Evolutionary conservation across 495 filamentous ascomycete species (phyloP).

Genomic region (Platismatia glauca): DNA sequence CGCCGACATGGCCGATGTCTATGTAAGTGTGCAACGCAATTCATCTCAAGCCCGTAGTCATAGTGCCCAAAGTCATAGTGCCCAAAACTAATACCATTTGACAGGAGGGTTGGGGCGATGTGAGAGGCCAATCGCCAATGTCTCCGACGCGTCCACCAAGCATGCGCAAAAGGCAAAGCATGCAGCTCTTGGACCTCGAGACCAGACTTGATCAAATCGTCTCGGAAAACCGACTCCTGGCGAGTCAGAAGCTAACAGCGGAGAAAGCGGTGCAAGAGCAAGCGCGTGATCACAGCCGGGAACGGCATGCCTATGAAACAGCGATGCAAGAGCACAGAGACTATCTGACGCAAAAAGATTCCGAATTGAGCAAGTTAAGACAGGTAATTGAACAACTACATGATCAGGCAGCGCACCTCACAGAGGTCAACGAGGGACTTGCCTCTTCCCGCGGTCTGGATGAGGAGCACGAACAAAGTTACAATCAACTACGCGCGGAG

Average conservation of each 20-base stretch:
- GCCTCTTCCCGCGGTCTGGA: constrained; percentile 58
- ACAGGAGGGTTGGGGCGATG: constrained; percentile 92
- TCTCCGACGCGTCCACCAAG: constrained; percentile 94
- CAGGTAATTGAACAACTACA: constrained; percentile 68
- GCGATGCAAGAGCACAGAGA: constrained; percentile 47
- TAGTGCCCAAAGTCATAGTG: constrained; percentile 16
- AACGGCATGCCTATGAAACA: constrained; percentile 45
- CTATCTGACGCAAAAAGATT: constrained; percentile 53
- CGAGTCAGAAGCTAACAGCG: constrained; percentile 59
- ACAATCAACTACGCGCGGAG: constrained; percentile 50
- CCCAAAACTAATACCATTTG: constrained; percentile 14
- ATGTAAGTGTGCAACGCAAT: constrained; percentile 52
- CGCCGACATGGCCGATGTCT: constrained; percentile 84
- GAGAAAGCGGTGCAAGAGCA: constrained; percentile 48
- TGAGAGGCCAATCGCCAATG: constrained; percentile 72
- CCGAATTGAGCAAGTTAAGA: constrained; percentile 71
- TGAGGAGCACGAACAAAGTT: constrained; percentile 55
- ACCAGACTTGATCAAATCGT: constrained; percentile 65
- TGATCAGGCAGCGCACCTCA: constrained; percentile 65
- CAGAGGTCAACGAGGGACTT: constrained; percentile 64
- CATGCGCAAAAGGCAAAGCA: constrained; percentile 88
- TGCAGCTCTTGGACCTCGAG: constrained; percentile 86
- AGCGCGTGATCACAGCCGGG: constrained; percentile 45
- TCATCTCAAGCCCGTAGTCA: constrained; percentile 18
- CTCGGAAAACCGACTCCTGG: constrained; percentile 69